phyloP scores from a whole-genome alignment of 306 rosid genomes.

The Clitoria ternatea region DNA sequence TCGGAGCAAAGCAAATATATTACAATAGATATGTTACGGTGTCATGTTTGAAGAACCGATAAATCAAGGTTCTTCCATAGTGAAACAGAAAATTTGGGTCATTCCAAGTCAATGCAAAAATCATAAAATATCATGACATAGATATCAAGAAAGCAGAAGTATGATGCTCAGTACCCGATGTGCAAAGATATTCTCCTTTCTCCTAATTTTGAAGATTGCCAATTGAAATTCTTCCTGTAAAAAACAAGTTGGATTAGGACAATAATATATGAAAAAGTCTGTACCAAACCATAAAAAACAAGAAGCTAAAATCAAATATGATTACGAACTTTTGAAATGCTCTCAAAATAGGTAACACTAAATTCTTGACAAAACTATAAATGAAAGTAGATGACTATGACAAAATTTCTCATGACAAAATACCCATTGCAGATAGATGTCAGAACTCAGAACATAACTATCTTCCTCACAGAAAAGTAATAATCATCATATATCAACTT shows the following conservation, averaged over 20 bases:
- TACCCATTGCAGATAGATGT: neutral
- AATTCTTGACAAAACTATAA: neutral
- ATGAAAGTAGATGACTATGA: neutral
- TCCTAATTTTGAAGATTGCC: slow-evolving; percentile 92
- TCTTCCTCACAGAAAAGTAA: neutral
- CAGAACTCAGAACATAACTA: neutral
- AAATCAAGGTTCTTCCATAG: neutral
- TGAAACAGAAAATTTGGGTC: slow-evolving; percentile 4
- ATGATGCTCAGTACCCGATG: slow-evolving; percentile 63
- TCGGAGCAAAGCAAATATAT: neutral
- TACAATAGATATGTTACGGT: neutral
- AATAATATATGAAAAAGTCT: neutral
- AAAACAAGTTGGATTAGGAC: neutral
- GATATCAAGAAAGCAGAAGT: neutral
- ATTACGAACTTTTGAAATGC: no score
- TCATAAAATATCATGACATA: neutral
- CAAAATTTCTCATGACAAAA: neutral
- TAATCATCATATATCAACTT: neutral
- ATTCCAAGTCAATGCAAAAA: slow-evolving; percentile 1
- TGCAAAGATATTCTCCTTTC: slow-evolving; percentile 87
- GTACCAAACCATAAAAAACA: neutral
- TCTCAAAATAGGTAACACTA: no score
- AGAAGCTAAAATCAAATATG: neutral
- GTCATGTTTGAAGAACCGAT: neutral
- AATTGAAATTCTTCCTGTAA: slow-evolving; percentile 94